A percentile compares a stretch with the other conserved stretches of the same genome.
phyloP scores from a whole-genome alignment of 495 filamentous ascomycete species.

The Cercophora newfieldiana region DNA sequence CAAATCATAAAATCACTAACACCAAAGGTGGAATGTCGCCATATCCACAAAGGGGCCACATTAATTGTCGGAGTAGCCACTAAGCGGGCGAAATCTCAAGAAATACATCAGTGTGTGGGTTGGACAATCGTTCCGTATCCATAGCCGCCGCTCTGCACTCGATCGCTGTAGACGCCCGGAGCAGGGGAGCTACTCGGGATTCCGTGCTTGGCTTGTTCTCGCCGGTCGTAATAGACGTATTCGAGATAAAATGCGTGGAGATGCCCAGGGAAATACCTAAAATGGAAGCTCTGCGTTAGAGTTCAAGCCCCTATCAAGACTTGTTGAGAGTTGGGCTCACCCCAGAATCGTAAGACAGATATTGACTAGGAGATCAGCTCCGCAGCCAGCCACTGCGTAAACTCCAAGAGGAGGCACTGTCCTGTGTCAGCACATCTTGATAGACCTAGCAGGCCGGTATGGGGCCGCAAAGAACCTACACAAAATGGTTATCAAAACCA shows the following conservation, averaged over 20 bases:
- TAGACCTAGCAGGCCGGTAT: too few species aligned
- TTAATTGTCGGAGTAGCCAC: too few species aligned
- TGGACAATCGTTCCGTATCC: constrained; percentile 55
- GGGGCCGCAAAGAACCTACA: constrained; percentile 32
- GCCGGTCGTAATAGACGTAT: constrained; percentile 80
- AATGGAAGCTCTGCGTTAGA: not conserved
- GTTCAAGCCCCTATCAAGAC: not conserved
- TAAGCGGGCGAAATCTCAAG: too few species aligned
- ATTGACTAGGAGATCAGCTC: constrained; percentile 85
- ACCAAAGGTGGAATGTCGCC: not conserved
- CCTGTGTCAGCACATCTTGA: constrained; percentile 3
- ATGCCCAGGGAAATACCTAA: constrained; percentile 73
- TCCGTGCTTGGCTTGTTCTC: constrained; percentile 57
- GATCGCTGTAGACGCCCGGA: constrained; percentile 78
- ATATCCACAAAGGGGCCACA: not conserved
- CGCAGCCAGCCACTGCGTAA: constrained; percentile 51
- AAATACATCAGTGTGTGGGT: constrained; percentile 22
- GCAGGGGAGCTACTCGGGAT: constrained; percentile 50
- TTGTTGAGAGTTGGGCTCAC: constrained; percentile 26
- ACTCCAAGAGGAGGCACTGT: constrained; percentile 48
- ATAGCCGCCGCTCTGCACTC: constrained; percentile 69
- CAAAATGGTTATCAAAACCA: constrained; percentile 60
- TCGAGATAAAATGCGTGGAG: constrained; percentile 91
- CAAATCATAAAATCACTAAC: not conserved
- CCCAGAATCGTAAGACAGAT: constrained; percentile 72